Evolutionary conservation across 75 land plant species (phyloP).

Genomic region (Picea sitchensis): DNA sequence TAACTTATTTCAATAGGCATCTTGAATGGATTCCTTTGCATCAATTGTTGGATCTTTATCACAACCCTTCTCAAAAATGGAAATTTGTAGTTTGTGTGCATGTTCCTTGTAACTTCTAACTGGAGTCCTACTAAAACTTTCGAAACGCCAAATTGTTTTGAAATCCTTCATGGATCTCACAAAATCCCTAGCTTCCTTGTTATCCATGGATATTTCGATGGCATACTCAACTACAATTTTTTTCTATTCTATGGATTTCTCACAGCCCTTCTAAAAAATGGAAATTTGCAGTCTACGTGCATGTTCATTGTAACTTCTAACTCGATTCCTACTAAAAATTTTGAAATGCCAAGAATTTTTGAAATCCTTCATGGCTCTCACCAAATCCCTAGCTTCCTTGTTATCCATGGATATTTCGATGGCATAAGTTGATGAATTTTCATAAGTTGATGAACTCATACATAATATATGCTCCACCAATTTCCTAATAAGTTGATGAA

Average conservation of each 20-base stretch:
- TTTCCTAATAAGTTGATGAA: slow-evolving; percentile 53
- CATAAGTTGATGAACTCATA: slow-evolving; percentile 57
- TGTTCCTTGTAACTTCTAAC: no score
- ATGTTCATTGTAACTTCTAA: no score
- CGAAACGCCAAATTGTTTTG: slow-evolving; percentile 8
- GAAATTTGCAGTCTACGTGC: no score
- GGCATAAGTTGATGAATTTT: slow-evolving; percentile 18
- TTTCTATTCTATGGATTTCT: no score
- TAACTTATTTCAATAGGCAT: no score
- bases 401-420: slow-evolving; percentile 41
- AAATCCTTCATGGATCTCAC: slow-evolving; percentile 88
- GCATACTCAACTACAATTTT: slow-evolving; percentile 7
- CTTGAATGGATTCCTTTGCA: no score
- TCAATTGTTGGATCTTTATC: no score
- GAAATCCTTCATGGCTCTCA: slow-evolving; percentile 84
- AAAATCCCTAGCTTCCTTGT: slow-evolving; percentile 49
- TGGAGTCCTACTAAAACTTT: no score
- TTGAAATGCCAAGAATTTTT: slow-evolving; percentile 13
- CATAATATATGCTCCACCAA: slow-evolving; percentile 69
- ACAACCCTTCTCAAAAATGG: no score
- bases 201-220: slow-evolving; percentile 37
- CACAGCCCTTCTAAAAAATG: no score
- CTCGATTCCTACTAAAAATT: no score
- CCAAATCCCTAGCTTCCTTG: slow-evolving; percentile 57
- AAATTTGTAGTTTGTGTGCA: no score